Evolutionary conservation across 495 filamentous ascomycete genomes (phyloP).

Genomic region (Achaetomiella virescens): DNA sequence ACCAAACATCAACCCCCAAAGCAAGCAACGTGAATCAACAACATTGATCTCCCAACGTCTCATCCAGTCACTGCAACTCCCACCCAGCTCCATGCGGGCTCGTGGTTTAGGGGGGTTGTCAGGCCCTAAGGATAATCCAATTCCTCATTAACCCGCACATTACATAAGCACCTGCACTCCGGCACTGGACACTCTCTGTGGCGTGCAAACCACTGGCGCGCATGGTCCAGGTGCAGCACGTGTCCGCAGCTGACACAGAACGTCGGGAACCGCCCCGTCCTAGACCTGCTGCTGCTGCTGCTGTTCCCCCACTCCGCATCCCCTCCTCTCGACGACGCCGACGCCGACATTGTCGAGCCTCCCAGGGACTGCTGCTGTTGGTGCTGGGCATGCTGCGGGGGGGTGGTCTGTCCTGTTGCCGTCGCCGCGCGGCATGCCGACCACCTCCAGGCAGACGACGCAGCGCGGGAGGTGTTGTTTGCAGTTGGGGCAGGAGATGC

Average conservation of each 20-base stretch:
- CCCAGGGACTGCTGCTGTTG: too few species aligned
- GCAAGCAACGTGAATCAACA: too few species aligned
- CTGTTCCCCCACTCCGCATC: slow-evolving; percentile 16
- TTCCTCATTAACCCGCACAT: slow-evolving; percentile 44
- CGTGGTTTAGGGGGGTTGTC: too few species aligned
- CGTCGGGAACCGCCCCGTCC: slow-evolving; percentile 51
- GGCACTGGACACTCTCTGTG: slow-evolving; percentile 82
- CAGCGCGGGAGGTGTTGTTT: slow-evolving; percentile 84
- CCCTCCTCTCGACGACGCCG: slow-evolving; percentile 7
- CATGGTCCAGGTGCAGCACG: slow-evolving; percentile 83
- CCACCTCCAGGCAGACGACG: slow-evolving; percentile 76
- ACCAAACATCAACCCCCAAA: too few species aligned
- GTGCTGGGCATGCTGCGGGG: too few species aligned
- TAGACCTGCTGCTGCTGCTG: neutral
- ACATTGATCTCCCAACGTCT: too few species aligned
- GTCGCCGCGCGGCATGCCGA: slow-evolving; percentile 62
- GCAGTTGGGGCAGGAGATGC: slow-evolving; percentile 74
- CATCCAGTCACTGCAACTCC: too few species aligned
- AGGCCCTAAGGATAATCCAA: slow-evolving; percentile 39
- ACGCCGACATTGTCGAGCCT: too few species aligned
- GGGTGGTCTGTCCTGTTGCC: neutral
- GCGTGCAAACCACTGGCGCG: slow-evolving; percentile 75
- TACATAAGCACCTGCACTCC: slow-evolving; percentile 82
- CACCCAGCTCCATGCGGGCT: too few species aligned
- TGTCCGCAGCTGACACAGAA: slow-evolving; percentile 90